These are phyloP conservation scores for Penicilliopsis zonata DNA, from an alignment of 495 filamentous ascomycete species.

Conservation along the genomic window DNA sequence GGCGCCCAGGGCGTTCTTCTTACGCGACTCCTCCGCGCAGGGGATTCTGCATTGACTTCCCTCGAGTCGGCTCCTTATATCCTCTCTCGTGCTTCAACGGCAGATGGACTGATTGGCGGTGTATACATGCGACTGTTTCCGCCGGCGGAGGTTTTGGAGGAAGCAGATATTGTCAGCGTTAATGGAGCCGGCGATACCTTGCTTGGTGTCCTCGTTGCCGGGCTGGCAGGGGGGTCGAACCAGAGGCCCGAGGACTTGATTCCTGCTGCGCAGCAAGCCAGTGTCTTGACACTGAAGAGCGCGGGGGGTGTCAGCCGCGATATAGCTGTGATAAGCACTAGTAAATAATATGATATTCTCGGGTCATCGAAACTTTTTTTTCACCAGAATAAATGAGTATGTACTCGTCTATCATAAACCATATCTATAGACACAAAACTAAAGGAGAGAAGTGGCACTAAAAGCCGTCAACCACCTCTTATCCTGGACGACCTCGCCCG, in stretches of 20 bases:
- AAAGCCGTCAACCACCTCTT: constrained; percentile 24
- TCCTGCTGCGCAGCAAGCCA: constrained; percentile 55
- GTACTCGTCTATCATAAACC: too few species aligned
- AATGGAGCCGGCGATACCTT: constrained; percentile 95
- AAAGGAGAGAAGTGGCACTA: too few species aligned
- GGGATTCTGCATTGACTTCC: constrained; percentile 50
- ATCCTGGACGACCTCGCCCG: constrained; percentile 14
- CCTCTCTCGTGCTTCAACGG: constrained; percentile 39
- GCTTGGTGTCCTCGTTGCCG: constrained; percentile 66
- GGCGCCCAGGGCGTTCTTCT: constrained; percentile 70
- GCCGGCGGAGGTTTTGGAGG: constrained; percentile 44
- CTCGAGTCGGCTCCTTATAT: constrained; percentile 54
- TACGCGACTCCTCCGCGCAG: constrained; percentile 52
- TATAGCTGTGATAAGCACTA: constrained; percentile 4
- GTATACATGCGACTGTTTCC: constrained; percentile 78
- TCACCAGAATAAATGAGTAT: too few species aligned
- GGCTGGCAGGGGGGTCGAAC: constrained; percentile 27
- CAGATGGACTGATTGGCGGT: constrained; percentile 51
- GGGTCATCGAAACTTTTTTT: too few species aligned
- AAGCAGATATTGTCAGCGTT: constrained; percentile 64
- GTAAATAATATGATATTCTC: background rate
- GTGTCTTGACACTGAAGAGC: constrained; percentile 61
- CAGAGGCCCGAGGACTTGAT: constrained; percentile 27
- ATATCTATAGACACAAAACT: too few species aligned
- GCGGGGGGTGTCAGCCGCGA: constrained; percentile 53